Percentiles rank a stretch among this genome's conserved stretches.
phyloP scores from a whole-genome alignment of 1,284 basidiomycete species.

The Pseudozyma sp. region DNA sequence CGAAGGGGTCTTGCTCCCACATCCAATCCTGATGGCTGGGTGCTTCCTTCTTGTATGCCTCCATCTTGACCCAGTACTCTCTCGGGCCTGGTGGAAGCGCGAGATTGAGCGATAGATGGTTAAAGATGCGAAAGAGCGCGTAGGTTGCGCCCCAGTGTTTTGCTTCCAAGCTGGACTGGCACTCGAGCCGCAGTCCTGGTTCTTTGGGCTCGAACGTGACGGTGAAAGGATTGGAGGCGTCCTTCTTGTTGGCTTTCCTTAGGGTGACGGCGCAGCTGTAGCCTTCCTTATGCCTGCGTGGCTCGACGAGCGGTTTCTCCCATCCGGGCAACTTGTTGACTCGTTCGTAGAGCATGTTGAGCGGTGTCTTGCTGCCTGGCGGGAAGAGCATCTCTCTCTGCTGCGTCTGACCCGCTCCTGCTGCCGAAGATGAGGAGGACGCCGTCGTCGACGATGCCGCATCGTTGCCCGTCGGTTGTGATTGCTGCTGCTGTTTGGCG shows the following conservation, averaged over 20 bases:
- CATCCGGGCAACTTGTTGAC: constrained; percentile 64
- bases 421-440: neutral
- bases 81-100: constrained; percentile 66
- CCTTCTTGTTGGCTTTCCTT: constrained; percentile 65
- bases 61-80: constrained; percentile 67
- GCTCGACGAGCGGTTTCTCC: constrained; percentile 64
- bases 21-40: constrained; percentile 61
- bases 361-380: constrained; percentile 67
- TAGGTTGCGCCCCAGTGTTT: constrained; percentile 69
- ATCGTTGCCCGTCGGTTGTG: constrained; percentile 20
- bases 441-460: neutral
- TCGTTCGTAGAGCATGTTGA: constrained; percentile 67
- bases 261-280: constrained; percentile 63
- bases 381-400: constrained; percentile 63
- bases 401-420: constrained; percentile 11
- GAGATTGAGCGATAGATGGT: constrained; percentile 59
- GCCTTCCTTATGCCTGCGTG: constrained; percentile 52
- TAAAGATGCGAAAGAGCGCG: constrained; percentile 66
- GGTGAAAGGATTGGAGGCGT: constrained; percentile 58
- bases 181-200: constrained; percentile 55
- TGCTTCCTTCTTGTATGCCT: constrained; percentile 58
- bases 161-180: constrained; percentile 54
- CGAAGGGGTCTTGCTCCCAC: constrained; percentile 67
- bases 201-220: constrained; percentile 65
- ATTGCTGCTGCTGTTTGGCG: constrained; percentile 33